Base-by-base conservation (phyloP, 768 basidiomycete genomes). In the Tulasnella sp. region DNA sequence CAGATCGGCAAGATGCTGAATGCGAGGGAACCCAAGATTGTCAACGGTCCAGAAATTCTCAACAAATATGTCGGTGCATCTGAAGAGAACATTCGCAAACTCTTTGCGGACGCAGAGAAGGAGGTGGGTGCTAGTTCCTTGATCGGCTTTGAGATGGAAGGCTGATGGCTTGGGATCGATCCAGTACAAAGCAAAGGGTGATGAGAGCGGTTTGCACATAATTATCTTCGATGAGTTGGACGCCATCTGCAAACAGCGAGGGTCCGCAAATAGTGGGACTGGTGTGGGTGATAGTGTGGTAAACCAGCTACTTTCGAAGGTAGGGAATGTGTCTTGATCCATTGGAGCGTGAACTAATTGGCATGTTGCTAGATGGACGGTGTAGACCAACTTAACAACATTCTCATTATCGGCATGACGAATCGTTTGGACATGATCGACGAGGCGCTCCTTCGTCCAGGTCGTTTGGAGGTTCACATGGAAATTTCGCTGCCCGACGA, bases 1-100 rank as follows among this genome's bases (percentile, higher is more conserved):
- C 98, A 99, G 87, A 99, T 99, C 79, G 98, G 98, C 16, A 99
- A 98, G 85, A 98, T 99, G 95, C 87, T 99, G 78, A 99, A 99
- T 81, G 98, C 98, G 3, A 88, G 93, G 76, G 98, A 99, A 83
- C 98, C 98, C 46, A 99, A 99, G 85, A 88, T 99, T 77, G 98
- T 99, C 78, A 99, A 99, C 83, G 98, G 98, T 67, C 98, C 98
- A 15, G 98, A 99, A 85, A 91, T 99, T 79, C 86, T 99, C 75
- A 99, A 93, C 86, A 99, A 99, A 83, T 99, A 91, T 81, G 98
- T 99, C 44, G 98, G 98, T 82, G 93, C 93, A 35, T 95, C 93
- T 5, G 98, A 99, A 86, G 98, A 99, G 85, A 99, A 99, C 82
- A 91, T 99, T 81, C 90, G 98, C 74, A 99, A 99, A 83, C 88